phyloP scores from a whole-genome alignment of 2,329 filamentous ascomycete species.

The Hypocreales sp. region DNA sequence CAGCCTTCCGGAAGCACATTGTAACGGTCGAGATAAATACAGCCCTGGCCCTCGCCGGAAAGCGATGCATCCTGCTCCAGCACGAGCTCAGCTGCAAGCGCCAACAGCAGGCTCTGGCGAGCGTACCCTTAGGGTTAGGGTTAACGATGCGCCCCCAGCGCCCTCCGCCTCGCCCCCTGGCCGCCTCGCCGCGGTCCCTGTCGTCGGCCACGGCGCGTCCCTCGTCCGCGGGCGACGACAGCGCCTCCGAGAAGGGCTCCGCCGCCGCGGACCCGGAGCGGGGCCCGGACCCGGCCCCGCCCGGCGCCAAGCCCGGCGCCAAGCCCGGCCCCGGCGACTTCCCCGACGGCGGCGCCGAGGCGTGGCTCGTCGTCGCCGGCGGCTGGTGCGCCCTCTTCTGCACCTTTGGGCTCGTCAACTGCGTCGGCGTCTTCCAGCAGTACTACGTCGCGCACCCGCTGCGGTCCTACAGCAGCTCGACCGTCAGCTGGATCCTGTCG shows the following conservation, averaged over 20 bases:
- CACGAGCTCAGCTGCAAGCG: too few relatives aligned
- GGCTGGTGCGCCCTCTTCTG: slow-evolving; percentile 27
- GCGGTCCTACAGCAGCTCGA: slow-evolving; percentile 28
- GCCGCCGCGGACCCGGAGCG: neutral
- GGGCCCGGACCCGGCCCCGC: neutral
- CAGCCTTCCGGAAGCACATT: too few relatives aligned
- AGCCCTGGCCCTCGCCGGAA: too few relatives aligned
- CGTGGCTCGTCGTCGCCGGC: slow-evolving; percentile 40
- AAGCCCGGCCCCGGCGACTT: slow-evolving; percentile 27
- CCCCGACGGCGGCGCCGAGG: slow-evolving; percentile 40
- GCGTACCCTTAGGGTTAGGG: too few relatives aligned
- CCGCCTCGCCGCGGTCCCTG: too few relatives aligned
- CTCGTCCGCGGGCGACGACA: neutral
- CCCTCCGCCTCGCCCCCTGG: too few relatives aligned
- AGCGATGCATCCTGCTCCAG: too few relatives aligned
- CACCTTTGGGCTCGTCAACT: slow-evolving; percentile 28
- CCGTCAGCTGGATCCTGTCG: slow-evolving; percentile 45
- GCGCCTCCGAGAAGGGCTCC: too few relatives aligned
- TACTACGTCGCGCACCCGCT: slow-evolving; percentile 39
- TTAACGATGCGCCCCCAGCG: too few relatives aligned
- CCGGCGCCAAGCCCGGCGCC: slow-evolving; percentile 1
- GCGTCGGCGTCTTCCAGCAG: slow-evolving; percentile 38
- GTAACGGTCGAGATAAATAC: too few relatives aligned
- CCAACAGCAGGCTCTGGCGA: too few relatives aligned
- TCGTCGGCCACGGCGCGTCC: too few relatives aligned